Evolutionary conservation across 768 basidiomycete species (phyloP).

Genomic region (Lactarius deliciosus): DNA sequence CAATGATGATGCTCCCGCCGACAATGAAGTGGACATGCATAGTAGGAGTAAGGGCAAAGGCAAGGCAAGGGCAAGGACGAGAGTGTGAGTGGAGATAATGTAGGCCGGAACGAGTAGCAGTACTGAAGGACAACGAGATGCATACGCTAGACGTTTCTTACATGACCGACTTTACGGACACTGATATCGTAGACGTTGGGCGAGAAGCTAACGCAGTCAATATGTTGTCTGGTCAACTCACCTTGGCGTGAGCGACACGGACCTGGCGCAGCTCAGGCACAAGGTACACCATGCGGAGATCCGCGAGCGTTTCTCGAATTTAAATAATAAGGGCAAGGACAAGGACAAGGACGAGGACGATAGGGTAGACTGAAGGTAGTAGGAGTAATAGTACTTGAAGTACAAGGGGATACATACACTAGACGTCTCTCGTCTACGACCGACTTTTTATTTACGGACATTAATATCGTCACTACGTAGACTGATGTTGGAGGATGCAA

Average conservation of each 20-base stretch:
- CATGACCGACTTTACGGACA: neutral
- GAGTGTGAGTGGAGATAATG: neutral
- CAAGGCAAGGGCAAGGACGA: conserved; percentile 7
- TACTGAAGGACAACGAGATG: too few species aligned
- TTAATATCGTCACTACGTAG: conserved; percentile 18
- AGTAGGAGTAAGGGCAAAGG: neutral
- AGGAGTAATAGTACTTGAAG: neutral
- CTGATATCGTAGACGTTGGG: conserved; percentile 36
- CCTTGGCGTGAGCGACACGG: conserved; percentile 83
- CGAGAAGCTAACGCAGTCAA: conserved; percentile 52
- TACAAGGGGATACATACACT: neutral
- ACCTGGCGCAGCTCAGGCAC: conserved; percentile 72
- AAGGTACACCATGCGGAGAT: conserved; percentile 82
- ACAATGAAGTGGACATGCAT: conserved; percentile 36
- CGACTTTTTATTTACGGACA: conserved; percentile 2
- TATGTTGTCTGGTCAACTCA: conserved; percentile 49
- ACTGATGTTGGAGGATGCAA: neutral
- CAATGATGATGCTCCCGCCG: conserved; percentile 25
- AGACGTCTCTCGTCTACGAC: conserved; percentile 9
- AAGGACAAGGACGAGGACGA: conserved; percentile 9
- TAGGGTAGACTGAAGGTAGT: neutral
- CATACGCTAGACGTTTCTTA: neutral
- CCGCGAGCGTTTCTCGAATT: conserved; percentile 60
- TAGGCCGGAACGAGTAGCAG: neutral
- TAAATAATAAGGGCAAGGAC: conserved; percentile 3